Conservation (phyloP, 805 yeast species). For the Spathaspora boniae region DNA sequence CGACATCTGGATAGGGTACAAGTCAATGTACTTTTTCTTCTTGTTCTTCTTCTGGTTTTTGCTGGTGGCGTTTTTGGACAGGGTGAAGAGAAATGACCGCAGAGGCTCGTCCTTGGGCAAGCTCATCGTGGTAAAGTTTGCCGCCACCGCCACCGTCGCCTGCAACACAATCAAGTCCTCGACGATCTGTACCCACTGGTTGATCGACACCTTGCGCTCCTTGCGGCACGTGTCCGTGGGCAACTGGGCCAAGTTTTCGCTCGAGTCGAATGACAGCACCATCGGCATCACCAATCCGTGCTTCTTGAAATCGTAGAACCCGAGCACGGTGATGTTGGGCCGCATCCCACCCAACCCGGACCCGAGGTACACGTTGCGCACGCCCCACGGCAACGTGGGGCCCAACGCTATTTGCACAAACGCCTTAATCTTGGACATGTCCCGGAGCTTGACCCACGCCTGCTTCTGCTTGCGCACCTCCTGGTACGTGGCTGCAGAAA, state of each 20-base stretch:
- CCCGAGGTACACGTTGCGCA: constrained; percentile 84
- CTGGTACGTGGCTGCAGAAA: constrained; percentile 44
- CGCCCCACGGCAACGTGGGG: constrained; percentile 91
- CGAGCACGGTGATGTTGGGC: constrained; percentile 91
- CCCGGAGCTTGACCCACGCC: constrained; percentile 85
- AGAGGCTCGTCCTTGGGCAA: constrained; percentile 52
- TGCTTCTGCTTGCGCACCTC: constrained; percentile 70
- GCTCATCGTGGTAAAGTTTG: constrained; percentile 67
- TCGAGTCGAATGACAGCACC: constrained; percentile 13
- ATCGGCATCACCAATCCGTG: constrained; percentile 34
- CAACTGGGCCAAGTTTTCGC: constrained; percentile 28
- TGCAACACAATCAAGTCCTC: constrained; percentile 88
- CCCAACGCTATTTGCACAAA: constrained; percentile 92
- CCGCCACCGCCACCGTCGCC: constrained; percentile 91
- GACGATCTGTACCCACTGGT: constrained; percentile 87
- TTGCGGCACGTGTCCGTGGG: constrained; percentile 80
- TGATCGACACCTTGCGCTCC: constrained; percentile 64
- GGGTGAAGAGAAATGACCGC: constrained; percentile 13
- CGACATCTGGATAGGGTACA: constrained; percentile 97
- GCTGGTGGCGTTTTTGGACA: constrained; percentile 6
- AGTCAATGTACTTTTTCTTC: constrained; percentile 63
- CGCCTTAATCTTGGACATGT: constrained; percentile 76
- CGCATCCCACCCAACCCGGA: constrained; percentile 99
- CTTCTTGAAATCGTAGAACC: constrained; percentile 69
- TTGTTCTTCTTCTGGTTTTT: constrained; percentile 7